Conservation (phyloP, 2,329 filamentous ascomycete species). For the Phialemonium atrogriseum region DNA sequence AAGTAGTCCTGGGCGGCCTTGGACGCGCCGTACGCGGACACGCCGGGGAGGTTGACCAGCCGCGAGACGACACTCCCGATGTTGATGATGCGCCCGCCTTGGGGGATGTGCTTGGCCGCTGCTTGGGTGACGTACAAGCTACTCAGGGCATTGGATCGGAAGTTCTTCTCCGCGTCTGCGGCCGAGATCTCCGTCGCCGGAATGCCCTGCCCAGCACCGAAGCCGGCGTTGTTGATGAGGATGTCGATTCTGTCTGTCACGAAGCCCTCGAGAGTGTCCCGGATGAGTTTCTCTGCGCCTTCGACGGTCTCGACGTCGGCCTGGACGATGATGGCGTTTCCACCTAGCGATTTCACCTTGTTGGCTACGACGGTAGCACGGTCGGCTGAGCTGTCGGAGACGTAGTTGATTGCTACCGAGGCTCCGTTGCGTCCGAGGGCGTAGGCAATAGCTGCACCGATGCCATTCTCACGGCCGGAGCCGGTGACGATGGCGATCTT, state of each 20-base stretch:
- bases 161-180: conserved; percentile 18
- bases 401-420: conserved; percentile 29
- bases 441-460: conserved; percentile 32
- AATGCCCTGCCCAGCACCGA: conserved; percentile 11
- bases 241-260: conserved; percentile 29
- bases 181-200: conserved; percentile 12
- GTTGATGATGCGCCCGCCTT: conserved; percentile 24
- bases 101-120: conserved; percentile 25
- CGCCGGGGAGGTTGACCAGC: conserved; percentile 6
- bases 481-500: conserved; percentile 37
- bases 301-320: conserved; percentile 22
- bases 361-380: conserved; percentile 23
- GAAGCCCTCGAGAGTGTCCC: conserved; percentile 25
- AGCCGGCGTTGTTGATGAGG: conserved; percentile 31
- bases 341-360: conserved; percentile 19
- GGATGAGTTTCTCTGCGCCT: conserved; percentile 22
- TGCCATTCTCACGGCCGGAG: conserved; percentile 33
- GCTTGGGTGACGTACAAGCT: conserved; percentile 26
- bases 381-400: conserved; percentile 22
- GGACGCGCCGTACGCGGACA: conserved; percentile 17
- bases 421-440: conserved; percentile 32
- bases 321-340: conserved; percentile 22
- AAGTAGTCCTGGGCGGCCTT: conserved; percentile 28
- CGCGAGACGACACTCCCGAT: conserved; percentile 19
- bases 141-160: conserved; percentile 25